Conservation (phyloP, 768 basidiomycete species). For the Pleurotus platypus region DNA sequence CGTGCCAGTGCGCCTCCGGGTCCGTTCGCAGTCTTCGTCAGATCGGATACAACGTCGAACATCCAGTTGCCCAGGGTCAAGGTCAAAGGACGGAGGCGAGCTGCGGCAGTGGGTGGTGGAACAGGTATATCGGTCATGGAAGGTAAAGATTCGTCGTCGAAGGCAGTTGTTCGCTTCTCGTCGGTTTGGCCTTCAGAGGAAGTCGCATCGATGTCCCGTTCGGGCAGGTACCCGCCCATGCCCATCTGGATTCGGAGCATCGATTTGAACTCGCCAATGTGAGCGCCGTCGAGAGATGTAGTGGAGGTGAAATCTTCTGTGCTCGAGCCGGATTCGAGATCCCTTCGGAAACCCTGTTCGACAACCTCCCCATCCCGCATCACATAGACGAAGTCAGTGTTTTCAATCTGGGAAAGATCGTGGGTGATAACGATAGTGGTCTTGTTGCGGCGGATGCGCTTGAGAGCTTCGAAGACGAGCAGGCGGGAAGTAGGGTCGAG, state of each 20-base stretch:
- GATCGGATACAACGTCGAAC: slow-evolving; percentile 73
- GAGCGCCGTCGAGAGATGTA: slow-evolving; percentile 15
- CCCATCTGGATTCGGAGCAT: slow-evolving; percentile 61
- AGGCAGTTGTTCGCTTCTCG: slow-evolving; percentile 3
- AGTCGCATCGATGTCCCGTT: slow-evolving; percentile 23
- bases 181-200: not conserved
- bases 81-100: slow-evolving; percentile 37
- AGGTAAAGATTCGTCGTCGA: not conserved
- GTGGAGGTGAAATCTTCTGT: slow-evolving; percentile 5
- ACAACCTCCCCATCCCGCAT: slow-evolving; percentile 76
- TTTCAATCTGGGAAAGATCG: slow-evolving; percentile 79
- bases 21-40: slow-evolving; percentile 34
- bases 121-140: not conserved
- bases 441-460: slow-evolving; percentile 66
- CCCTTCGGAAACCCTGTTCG: slow-evolving; percentile 83
- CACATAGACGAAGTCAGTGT: slow-evolving; percentile 87
- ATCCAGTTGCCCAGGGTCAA: slow-evolving; percentile 77
- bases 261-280: slow-evolving; percentile 62
- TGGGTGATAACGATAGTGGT: slow-evolving; percentile 96
- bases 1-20: not conserved
- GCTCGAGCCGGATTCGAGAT: slow-evolving; percentile 51
- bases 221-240: slow-evolving; percentile 47
- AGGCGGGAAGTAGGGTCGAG: slow-evolving; percentile 85
- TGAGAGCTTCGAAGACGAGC: slow-evolving; percentile 74
- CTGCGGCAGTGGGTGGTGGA: slow-evolving; percentile 11